Evolutionary conservation across 2,329 filamentous ascomycete genomes (phyloP), one percentile per base, ranked within the genome.

Genomic region (Ceratocystis colombiana): DNA sequence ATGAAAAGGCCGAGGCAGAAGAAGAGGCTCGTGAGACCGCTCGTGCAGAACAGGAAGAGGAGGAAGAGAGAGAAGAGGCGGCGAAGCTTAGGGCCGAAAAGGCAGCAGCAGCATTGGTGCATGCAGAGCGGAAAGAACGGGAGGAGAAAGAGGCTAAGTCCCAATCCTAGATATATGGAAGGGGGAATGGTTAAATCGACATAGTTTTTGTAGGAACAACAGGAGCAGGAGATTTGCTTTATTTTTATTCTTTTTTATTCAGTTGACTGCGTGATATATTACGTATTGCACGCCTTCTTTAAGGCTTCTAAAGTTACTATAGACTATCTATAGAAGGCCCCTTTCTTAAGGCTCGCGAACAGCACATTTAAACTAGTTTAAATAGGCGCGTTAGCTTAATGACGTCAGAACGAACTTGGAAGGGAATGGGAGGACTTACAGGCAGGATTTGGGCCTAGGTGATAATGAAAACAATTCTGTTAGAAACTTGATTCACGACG

Each of bases 391-490:
- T 70, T 50, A 68, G 65, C 57, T 45, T n/a, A 3, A 55, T 46
- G 28, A 22, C 5, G 44, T 1, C n/a, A 15, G 2, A 44, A n/a
- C n/a, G 50, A 25, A 4, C 3, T 41, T 41, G 37, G 37, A 41
- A 41, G 3, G 37, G 37, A 12, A 15, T 15, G 3, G 37, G 10
- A 30, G 41, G 46, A 70, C 74, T 71, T 73, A 76, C 75, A 17
- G 81, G 79, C 70, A 79, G 80, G 66, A 84, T 80, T 71, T 81
- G 78, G 65, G 76, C 74, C 79, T 80, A 65, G n/a, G 48, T 33
- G 5, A 20, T 3, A 2, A 28, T 22, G 17, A 8, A 61, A 37
- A 33, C 10, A 10, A 30, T 5, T 7, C 6, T 6, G 61, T 63
- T 25, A 63, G 61, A 5, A 59, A n/a, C 1, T 46, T 50, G 3